phyloP scores from a whole-genome alignment of 2,329 filamentous ascomycete genomes.

The Cladosporium sp. region DNA sequence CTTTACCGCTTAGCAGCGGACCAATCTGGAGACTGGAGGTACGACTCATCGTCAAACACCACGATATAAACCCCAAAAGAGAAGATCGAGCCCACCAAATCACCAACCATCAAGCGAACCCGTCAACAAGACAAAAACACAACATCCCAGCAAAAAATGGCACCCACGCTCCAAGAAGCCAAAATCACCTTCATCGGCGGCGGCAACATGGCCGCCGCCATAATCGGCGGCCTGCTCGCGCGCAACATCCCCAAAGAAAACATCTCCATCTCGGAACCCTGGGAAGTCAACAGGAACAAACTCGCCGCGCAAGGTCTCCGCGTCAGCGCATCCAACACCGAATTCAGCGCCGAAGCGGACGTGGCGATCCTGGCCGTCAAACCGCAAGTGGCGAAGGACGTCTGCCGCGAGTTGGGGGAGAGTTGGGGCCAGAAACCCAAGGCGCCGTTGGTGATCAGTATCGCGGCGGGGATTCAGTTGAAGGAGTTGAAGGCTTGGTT shows the following conservation, averaged over 20 bases:
- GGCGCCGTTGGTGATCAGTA: conserved; percentile 22
- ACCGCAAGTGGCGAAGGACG: conserved; percentile 25
- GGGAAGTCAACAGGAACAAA: conserved; percentile 26
- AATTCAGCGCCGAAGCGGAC: conserved; percentile 22
- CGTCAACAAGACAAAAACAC: no score
- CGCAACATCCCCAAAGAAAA: conserved; percentile 21
- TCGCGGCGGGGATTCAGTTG: conserved; percentile 23
- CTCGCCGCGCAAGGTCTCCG: conserved; percentile 24
- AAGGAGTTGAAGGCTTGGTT: conserved; percentile 22
- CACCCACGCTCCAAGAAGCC: conserved; percentile 7
- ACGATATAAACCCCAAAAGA: no score
- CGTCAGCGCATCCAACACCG: conserved; percentile 22
- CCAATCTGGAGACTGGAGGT: no score
- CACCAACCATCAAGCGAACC: no score
- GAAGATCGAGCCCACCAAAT: no score
- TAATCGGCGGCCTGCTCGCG: conserved; percentile 24
- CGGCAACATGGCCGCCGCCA: conserved; percentile 28
- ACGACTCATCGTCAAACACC: no score
- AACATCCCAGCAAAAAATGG: neutral
- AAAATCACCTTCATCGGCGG: conserved; percentile 18
- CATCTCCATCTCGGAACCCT: conserved; percentile 26
- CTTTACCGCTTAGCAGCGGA: no score
- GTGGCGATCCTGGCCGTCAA: conserved; percentile 27
- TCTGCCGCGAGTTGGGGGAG: conserved; percentile 23
- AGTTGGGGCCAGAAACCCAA: conserved; percentile 13